These are phyloP conservation scores for Elaeis guineensis DNA, from an alignment of 176 grass and related monocot genomes.

Conservation along the genomic window DNA sequence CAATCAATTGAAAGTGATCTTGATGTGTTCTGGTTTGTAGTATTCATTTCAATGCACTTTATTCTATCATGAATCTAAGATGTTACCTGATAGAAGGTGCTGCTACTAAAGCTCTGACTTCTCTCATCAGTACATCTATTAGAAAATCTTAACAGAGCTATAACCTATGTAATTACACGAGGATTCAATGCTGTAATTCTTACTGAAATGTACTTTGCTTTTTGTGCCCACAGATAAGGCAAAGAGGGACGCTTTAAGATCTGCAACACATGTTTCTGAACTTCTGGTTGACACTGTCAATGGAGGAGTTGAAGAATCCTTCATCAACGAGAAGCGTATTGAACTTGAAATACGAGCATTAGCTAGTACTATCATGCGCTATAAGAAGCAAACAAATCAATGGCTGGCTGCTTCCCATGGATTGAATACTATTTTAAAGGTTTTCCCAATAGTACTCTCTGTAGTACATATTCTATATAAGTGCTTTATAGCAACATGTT, in stretches of 20 bases:
- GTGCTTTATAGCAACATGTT: too few relatives aligned
- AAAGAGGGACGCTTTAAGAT: conserved; percentile 37
- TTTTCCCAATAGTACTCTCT: not conserved
- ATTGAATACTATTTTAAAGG: conserved; percentile 43
- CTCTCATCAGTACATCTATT: too few relatives aligned
- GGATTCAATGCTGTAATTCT: too few relatives aligned
- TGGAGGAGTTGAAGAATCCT: conserved; percentile 50
- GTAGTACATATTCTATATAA: too few relatives aligned
- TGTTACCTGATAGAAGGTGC: too few relatives aligned
- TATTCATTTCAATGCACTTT: too few relatives aligned
- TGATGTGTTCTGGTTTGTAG: too few relatives aligned
- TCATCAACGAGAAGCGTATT: conserved; percentile 62
- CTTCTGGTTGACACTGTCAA: conserved; percentile 54
- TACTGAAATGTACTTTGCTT: not conserved
- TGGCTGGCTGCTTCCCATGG: conserved; percentile 68
- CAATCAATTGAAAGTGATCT: too few relatives aligned
- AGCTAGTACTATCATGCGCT: conserved; percentile 25
- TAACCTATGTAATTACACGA: too few relatives aligned
- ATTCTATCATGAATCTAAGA: too few relatives aligned
- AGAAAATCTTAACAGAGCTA: too few relatives aligned
- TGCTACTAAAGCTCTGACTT: too few relatives aligned
- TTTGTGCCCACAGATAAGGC: conserved; percentile 33
- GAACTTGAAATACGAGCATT: conserved; percentile 39
- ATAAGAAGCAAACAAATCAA: conserved; percentile 76
- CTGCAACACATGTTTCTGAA: conserved; percentile 30